These are phyloP conservation scores for Venturia nashicola DNA, from an alignment of 2,329 filamentous ascomycete species.

Conservation along the genomic window DNA sequence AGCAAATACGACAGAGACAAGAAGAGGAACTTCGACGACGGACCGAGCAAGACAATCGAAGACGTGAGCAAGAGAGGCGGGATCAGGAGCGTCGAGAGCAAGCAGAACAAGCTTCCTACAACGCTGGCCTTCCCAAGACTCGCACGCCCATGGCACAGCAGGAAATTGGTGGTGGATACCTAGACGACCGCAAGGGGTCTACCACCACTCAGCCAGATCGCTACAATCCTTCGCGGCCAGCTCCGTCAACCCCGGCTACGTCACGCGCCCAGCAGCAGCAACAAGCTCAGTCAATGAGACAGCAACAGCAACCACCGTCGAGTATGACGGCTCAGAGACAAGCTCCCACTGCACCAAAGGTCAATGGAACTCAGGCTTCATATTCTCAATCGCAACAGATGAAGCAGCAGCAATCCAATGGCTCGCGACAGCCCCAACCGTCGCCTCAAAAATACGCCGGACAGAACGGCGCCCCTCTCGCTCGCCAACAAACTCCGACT, in stretches of 20 bases:
- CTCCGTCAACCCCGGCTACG: slow-evolving; percentile 60
- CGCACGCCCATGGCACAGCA: slow-evolving; percentile 76
- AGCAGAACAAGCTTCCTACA: slow-evolving; percentile 76
- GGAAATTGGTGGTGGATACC: slow-evolving; percentile 61
- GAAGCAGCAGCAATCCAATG: slow-evolving; percentile 7
- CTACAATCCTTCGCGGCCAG: slow-evolving; percentile 76
- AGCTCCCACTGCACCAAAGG: slow-evolving; percentile 59
- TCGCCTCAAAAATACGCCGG: slow-evolving; percentile 5
- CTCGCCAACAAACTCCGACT: slow-evolving; percentile 3
- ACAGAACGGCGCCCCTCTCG: not conserved
- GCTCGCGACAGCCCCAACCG: slow-evolving; percentile 10
- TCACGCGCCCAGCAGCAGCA: slow-evolving; percentile 22
- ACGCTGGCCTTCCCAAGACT: slow-evolving; percentile 74
- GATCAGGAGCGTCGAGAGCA: slow-evolving; percentile 37
- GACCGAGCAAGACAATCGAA: slow-evolving; percentile 28
- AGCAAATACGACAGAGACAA: slow-evolving; percentile 20
- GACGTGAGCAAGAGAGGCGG: slow-evolving; percentile 20
- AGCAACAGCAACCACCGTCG: slow-evolving; percentile 6
- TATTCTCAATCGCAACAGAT: slow-evolving; percentile 5
- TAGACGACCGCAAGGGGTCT: slow-evolving; percentile 33
- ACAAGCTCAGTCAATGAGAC: slow-evolving; percentile 3
- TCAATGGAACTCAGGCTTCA: slow-evolving; percentile 18
- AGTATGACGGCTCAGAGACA: slow-evolving; percentile 60
- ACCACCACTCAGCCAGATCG: slow-evolving; percentile 41
- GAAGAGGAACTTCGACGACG: slow-evolving; percentile 27